phyloP scores from a whole-genome alignment of 371 early-diverging fungal species.

The Circinella umbellata region DNA sequence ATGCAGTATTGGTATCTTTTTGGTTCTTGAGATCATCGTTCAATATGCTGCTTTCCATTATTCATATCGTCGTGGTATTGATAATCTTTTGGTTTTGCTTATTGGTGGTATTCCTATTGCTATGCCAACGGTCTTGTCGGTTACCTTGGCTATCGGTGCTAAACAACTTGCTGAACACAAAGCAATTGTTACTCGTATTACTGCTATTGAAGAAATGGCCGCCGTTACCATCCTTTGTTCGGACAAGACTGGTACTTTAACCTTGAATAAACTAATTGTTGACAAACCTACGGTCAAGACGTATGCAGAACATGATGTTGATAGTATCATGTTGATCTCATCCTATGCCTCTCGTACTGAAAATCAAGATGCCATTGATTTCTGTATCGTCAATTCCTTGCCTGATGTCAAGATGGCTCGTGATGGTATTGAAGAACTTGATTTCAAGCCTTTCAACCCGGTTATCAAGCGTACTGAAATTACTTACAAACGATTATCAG shows the following conservation, averaged over 20 bases:
- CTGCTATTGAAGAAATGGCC: constrained; percentile 93
- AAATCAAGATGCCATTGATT: constrained; percentile 83
- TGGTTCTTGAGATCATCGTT: constrained; percentile 82
- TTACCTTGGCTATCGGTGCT: constrained; percentile 94
- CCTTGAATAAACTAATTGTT: constrained; percentile 90
- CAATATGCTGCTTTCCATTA: constrained; percentile 82
- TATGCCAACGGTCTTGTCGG: constrained; percentile 88
- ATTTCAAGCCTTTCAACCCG: constrained; percentile 91
- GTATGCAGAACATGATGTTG: constrained; percentile 59
- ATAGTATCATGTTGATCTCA: constrained; percentile 66
- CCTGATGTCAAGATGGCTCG: constrained; percentile 65
- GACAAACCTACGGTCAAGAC: constrained; percentile 67
- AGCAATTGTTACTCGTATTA: constrained; percentile 90
- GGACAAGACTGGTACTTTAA: constrained; percentile 97
- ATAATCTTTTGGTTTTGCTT: constrained; percentile 77
- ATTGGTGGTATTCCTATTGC: constrained; percentile 86
- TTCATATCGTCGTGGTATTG: constrained; percentile 72
- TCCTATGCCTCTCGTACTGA: constrained; percentile 76
- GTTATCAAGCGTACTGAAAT: constrained; percentile 88
- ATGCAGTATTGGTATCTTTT: constrained; percentile 69
- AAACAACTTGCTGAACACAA: constrained; percentile 92
- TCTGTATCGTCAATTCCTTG: constrained; percentile 73
- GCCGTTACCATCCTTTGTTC: constrained; percentile 93
- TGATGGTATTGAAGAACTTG: constrained; percentile 69
- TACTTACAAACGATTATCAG: constrained; percentile 67